Base-by-base conservation (phyloP, 345 rosid genomes). In the Combretum micranthum region DNA sequence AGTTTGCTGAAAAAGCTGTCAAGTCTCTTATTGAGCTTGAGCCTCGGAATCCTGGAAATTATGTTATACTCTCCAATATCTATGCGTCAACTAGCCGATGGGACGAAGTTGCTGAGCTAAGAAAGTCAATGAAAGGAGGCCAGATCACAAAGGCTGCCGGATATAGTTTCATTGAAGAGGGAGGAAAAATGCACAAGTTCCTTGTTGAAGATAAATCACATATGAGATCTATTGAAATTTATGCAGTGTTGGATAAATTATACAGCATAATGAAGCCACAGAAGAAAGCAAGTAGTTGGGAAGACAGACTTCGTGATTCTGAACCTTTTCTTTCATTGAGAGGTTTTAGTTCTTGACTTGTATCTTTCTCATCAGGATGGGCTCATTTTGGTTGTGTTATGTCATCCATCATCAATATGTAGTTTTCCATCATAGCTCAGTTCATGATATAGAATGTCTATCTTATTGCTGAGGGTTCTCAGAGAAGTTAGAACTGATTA, bases 41-140 rank as follows among this genome's bases (percentile, higher is more conserved):
- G 64, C 91, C 87, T 17, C 77, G 84, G 75, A 88, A 84, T 65
- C 85, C 96, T 0, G 96, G 91, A 42, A 88, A 82, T 72, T 82
- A 64, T 53, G 94, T 83, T 14, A 80, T 83, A 56, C 84, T 83
- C 58, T 83, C 95, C 22, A 83, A 83, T 66, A 75, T 86, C 20
- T 83, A 88, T 22, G 96, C 91, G 0, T 70, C 71, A 0, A 67
- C 69, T 0, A 76, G 87, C 49, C 43, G 43, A 21, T 86, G 89
- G 91, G 84, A 80, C 58, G 86, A 80, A 52, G 95, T 89, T 53
- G 76, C 77, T 12, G 82, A 56, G 76, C 69, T 89, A 42, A 77
- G 91, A 66, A 86, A 82, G 89, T 32, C 65, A 62, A 84, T 89
- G 87, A 89, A 77, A 72, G 68, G 71, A 3, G 73, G 78, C 53